Evolutionary conservation across 78 protist genomes (phyloP).

Genomic region (Guillardia theta): DNA sequence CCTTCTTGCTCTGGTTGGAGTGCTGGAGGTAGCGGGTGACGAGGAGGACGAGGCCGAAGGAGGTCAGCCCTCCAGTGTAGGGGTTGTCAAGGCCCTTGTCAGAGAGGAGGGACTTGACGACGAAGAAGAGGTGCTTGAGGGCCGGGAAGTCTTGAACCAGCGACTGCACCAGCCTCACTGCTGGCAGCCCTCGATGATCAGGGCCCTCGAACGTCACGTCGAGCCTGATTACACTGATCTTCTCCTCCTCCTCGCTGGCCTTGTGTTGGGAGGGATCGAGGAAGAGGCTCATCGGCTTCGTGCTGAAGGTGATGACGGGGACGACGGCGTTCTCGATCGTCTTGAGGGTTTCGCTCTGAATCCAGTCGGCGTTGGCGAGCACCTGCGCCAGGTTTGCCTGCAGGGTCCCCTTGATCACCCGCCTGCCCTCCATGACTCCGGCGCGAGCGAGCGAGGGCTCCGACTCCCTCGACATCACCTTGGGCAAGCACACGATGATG

Average conservation of each 20-base stretch:
- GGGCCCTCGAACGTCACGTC: constrained; percentile 34
- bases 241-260: not conserved
- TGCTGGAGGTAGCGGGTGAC: constrained; percentile 3
- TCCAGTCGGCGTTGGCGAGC: not conserved
- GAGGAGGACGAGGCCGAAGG: constrained; percentile 35
- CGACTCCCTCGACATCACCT: not conserved
- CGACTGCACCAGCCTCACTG: not conserved
- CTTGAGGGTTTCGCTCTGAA: not conserved
- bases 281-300: not conserved
- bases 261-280: not conserved
- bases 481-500: not conserved
- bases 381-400: constrained; percentile 21
- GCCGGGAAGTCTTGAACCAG: not conserved
- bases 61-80: constrained; percentile 36
- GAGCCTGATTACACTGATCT: not conserved
- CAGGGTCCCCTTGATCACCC: not conserved
- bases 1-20: not conserved
- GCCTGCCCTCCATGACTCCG: constrained; percentile 25
- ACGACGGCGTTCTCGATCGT: not conserved
- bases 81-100: constrained; percentile 38
- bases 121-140: not conserved
- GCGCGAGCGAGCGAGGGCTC: constrained; percentile 9
- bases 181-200: not conserved
- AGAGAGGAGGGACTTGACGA: not conserved
- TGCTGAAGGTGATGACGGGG: not conserved